Evolutionary conservation across 495 filamentous ascomycete species (phyloP), one percentile per base, ranked within the genome.

Genomic region (Penicillium daleae): DNA sequence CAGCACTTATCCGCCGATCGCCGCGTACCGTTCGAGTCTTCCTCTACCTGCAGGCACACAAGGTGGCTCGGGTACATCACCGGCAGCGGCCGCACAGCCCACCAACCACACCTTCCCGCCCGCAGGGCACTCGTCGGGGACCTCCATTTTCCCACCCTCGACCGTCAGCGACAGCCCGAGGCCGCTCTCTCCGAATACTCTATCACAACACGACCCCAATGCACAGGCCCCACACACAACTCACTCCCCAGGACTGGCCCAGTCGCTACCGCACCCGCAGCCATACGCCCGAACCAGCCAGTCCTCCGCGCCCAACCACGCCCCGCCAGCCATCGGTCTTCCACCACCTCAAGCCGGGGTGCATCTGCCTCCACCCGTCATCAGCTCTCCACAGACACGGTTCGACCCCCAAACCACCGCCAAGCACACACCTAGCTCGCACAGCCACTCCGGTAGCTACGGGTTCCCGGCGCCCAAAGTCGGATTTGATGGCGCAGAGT

Each of bases 141-240:
- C 84, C 6, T 85, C 90, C 7, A 82, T 91, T 57, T 94, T 90
- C 72, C 82, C 87, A 17, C 87, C 91, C 60, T 82, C 71, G n/a
- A 76, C 83, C 59, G 90, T 96, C 83, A 93, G 89, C 4, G 93
- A 97, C 70, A 94, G 90, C 64, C 92, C 92, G 0, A 94, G 91
- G 70, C 91, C 93, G 4, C 79, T 97, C 33, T 96, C 92, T 35
- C 93, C 93, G 4, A 86, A 85, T 65, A 85, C 85, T 21, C 75
- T 83, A 44, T 84, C 87, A 51, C 79, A 84, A 29, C 84, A 87
- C 61, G 85, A 88, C 64, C 76, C 85, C 7, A 80, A 83, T 32
- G 69, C 83, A 12, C 75, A 72, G 46, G 64, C 74, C 29, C 83
- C 82, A 63, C 83, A 86, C 29, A 84, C 87, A 56, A 84, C 87